Evolutionary conservation across 441 rosid species (phyloP), one percentile per base, ranked within the genome.

Genomic region (Kokia cookei): DNA sequence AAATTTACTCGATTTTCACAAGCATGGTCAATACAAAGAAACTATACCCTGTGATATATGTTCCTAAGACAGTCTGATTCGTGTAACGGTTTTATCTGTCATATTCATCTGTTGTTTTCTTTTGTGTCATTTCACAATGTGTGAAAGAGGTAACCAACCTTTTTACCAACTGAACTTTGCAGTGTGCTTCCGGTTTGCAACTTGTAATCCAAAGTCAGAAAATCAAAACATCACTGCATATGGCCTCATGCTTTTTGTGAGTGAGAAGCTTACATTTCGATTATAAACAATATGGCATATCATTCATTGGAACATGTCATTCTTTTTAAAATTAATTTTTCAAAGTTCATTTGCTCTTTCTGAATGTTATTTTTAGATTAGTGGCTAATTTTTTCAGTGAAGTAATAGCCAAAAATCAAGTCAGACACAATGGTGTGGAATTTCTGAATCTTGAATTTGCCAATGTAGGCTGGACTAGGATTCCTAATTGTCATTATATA

Each of bases 201-300:
- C 90, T 12, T 94, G 99, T 75, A 87, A 87, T 26, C 86, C 87
- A 62, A 79, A 82, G 77, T 94, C 98, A 58, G 74, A 81, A 84
- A 94, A 91, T 83, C 99, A 94, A 71, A 94, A 93, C 66, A 93
- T 94, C 78, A 85, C 92, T 68, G 96, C 94, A 29, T 94, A 94
- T 37, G 99, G 99, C 72, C 76, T 93, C 85, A 73, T 94, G 84
- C 72, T 90, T 83, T 94, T 93, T 78, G 98, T 94, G 78, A 94
- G 99, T 87, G 69, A 71, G 77, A 68, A 6, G 58, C 77, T 80
- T 60, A 26, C 55, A 51, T 65, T 78, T 77, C 69, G 14, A 8
- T 60, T 37, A 51, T 71, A 24, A 65, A 66, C 22, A 66, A 26
- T 24, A 35, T 66, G 53, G 53, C 53, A 24, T 65, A 26, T 13